Conservation (phyloP, 1,139 yeast genomes). For the Pichia sp. region DNA sequence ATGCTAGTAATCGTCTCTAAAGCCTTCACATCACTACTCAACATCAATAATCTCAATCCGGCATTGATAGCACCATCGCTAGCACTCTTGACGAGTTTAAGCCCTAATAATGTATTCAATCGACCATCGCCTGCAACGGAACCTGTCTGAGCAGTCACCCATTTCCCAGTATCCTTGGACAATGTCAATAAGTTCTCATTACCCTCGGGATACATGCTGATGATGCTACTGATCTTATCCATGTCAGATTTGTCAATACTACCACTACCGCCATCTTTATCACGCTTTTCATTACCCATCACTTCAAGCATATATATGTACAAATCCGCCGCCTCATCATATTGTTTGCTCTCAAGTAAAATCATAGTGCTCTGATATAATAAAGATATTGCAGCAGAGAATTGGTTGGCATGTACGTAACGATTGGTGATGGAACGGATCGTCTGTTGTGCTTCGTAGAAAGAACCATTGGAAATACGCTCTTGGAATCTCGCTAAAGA, state of each 20-base stretch:
- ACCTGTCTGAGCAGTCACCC: constrained; percentile 49
- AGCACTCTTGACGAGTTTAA: constrained; percentile 40
- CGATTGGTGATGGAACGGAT: constrained; percentile 82
- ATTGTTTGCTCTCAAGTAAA: constrained; percentile 61
- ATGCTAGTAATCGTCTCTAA: constrained; percentile 21
- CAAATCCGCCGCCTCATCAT: constrained; percentile 76
- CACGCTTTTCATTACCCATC: constrained; percentile 42
- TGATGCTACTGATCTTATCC: constrained; percentile 30
- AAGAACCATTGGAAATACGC: constrained; percentile 64
- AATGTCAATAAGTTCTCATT: constrained; percentile 67
- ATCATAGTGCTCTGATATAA: constrained; percentile 64
- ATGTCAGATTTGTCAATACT: constrained; percentile 27
- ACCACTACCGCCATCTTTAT: constrained; percentile 33
- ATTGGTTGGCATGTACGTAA: constrained; percentile 63
- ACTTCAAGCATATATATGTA: constrained; percentile 67
- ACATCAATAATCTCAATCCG: constrained; percentile 23
- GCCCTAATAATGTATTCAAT: constrained; percentile 69
- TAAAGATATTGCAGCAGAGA: constrained; percentile 63
- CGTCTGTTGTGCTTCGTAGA: constrained; percentile 94
- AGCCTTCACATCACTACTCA: constrained; percentile 19
- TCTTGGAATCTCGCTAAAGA: constrained; percentile 60
- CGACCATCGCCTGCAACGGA: constrained; percentile 66
- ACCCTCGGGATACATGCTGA: constrained; percentile 44
- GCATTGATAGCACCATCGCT: constrained; percentile 17
- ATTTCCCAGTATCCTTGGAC: constrained; percentile 54